Base-by-base conservation (phyloP, 2,329 filamentous ascomycete genomes). In the Calycina marina region DNA sequence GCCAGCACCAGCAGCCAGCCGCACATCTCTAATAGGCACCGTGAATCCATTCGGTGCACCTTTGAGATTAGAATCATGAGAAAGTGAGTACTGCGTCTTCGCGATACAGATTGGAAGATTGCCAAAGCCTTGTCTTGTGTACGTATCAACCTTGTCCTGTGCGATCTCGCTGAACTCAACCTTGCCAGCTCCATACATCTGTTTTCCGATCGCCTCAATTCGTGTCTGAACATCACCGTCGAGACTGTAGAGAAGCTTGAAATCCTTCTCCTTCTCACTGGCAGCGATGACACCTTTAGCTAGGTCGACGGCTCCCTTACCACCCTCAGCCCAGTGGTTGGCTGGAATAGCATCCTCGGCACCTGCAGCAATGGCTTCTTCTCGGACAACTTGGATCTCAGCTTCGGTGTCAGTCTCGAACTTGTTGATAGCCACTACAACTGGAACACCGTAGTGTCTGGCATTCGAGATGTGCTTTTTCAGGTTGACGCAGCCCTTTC, bases 51-150 rank as follows among this genome's bases (percentile, higher is more conserved):
- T 82, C 14, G 90, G 90, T 6, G 90, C 90, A 40, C 90, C 90
- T 70, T 98, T 98, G 48, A 96, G 67, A 8, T 81, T 75, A 2
- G 88, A 79, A 55, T 98, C 85, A 57, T 96, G 88, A 37, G 80
- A 90, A 30, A 98, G 68, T 18, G 83, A 93, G 63, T 98, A 98
- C 58, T 98, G 90, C 10, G 90, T 98, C 75, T 98, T 98, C 40
- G 90, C 90, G 43, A 96, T 72, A 56, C 90, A 98, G 52, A 96
- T 93, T 20, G 90, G 90, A 43, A 98, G 63, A 56, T 93, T 84
- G 14, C 79, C 80, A 49, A 88, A 92, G 28, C 90, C 90, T 58
- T 96, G 90, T 53, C 74, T 73, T 18, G 81, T 86, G 60, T 96
- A 98, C 5, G 77, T 86, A 53, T 94, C 86, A 43, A 96, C 80